Conservation (phyloP, 2,329 filamentous ascomycete genomes). For the Calonectria fujianensis region DNA sequence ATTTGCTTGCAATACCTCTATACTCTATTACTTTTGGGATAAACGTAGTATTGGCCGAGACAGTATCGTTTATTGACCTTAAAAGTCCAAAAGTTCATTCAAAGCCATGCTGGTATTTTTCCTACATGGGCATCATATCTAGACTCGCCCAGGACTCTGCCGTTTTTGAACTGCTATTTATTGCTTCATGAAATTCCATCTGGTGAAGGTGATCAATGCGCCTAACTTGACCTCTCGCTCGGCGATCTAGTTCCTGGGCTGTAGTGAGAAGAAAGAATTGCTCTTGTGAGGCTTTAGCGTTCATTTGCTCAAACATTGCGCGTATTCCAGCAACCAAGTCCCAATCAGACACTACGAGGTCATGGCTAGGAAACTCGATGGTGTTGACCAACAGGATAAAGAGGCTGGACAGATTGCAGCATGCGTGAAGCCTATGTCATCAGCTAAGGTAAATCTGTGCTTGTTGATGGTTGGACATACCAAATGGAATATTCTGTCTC, state of each 20-base stretch:
- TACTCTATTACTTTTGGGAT: too few relatives aligned
- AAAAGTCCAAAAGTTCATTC: too few relatives aligned
- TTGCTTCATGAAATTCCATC: background rate
- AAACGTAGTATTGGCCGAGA: too few relatives aligned
- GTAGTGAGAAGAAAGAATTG: conserved; percentile 35
- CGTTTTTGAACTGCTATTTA: too few relatives aligned
- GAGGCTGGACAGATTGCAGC: conserved; percentile 37
- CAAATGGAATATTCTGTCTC: conserved; percentile 34
- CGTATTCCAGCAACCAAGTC: conserved; percentile 11
- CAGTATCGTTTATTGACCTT: too few relatives aligned
- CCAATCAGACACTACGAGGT: conserved; percentile 19
- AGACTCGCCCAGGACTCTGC: too few relatives aligned
- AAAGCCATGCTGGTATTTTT: too few relatives aligned
- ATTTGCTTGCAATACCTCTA: too few relatives aligned
- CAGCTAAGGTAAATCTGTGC: background rate
- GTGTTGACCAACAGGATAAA: conserved; percentile 42
- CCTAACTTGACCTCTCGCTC: conserved; percentile 20
- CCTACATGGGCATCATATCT: too few relatives aligned
- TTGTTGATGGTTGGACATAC: conserved; percentile 4
- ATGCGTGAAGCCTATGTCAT: conserved; percentile 32
- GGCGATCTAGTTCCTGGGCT: conserved; percentile 9
- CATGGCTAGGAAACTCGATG: conserved; percentile 39
- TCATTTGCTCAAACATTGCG: conserved; percentile 35
- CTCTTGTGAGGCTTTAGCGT: conserved; percentile 23
- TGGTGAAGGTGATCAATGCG: conserved; percentile 1